phyloP scores from a whole-genome alignment of 805 yeast genomes.

The Wickerhamomyces queroliae region DNA sequence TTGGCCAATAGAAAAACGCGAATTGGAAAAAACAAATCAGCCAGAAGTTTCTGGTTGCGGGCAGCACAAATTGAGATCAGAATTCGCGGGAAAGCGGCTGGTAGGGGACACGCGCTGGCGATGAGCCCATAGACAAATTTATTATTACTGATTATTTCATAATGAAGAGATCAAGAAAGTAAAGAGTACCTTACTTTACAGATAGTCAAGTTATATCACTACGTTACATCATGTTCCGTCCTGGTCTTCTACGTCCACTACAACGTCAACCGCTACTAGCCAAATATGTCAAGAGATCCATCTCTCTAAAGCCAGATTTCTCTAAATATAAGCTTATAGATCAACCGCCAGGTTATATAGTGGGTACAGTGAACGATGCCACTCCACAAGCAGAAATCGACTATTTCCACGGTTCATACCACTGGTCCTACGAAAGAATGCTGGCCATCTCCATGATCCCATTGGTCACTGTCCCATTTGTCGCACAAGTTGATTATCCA shows the following conservation, averaged over 20 bases:
- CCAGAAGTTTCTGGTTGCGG: too few species aligned
- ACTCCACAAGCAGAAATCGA: constrained; percentile 53
- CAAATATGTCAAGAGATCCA: not conserved
- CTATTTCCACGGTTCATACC: constrained; percentile 60
- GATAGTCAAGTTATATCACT: too few species aligned
- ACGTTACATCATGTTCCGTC: not conserved
- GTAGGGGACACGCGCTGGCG: not conserved
- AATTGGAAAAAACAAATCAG: constrained; percentile 12
- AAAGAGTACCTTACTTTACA: too few species aligned
- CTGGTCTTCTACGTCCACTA: not conserved
- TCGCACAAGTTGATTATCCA: constrained; percentile 47
- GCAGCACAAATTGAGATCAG: too few species aligned
- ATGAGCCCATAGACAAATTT: not conserved
- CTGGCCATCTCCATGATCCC: constrained; percentile 62
- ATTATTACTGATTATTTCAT: too few species aligned
- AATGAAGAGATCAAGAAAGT: too few species aligned
- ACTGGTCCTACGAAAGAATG: constrained; percentile 67
- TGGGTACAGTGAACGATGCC: constrained; percentile 71
- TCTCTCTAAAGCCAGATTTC: constrained; percentile 20
- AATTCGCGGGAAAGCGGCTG: not conserved
- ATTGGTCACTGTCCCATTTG: constrained; percentile 52
- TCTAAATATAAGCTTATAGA: constrained; percentile 39
- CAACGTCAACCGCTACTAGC: not conserved
- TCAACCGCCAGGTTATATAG: constrained; percentile 70
- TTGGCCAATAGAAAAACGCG: constrained; percentile 9